Evolutionary conservation across 768 basidiomycete species (phyloP).

Genomic region (Jaapia argillacea): DNA sequence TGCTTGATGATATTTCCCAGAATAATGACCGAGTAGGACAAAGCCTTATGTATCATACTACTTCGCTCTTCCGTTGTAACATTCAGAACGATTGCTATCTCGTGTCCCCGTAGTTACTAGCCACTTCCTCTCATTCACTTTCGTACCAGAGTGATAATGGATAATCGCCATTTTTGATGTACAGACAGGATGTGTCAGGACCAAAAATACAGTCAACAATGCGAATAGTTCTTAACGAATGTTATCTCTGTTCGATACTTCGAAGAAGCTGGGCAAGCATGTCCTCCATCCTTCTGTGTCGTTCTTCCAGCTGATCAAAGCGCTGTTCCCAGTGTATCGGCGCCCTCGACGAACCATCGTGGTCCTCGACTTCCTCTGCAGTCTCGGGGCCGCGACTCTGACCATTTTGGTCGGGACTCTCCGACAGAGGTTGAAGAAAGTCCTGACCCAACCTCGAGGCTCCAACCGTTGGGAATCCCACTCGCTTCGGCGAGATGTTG

Average conservation of each 20-base stretch:
- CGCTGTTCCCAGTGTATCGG: constrained; percentile 19
- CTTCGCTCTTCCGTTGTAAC: too few species aligned
- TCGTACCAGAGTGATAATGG: too few species aligned
- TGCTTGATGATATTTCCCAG: neutral
- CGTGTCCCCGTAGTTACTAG: too few species aligned
- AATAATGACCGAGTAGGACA: neutral
- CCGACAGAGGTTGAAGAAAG: constrained; percentile 12
- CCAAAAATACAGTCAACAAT: too few species aligned
- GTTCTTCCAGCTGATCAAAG: constrained; percentile 30
- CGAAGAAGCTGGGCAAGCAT: constrained; percentile 25
- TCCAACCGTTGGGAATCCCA: constrained; percentile 12
- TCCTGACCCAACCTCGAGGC: constrained; percentile 4
- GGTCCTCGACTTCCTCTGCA: constrained; percentile 18
- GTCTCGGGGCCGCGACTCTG: constrained; percentile 13
- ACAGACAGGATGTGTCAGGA: too few species aligned
- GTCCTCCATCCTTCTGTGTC: constrained; percentile 39
- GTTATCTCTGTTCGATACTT: constrained; percentile 4
- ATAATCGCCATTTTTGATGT: too few species aligned
- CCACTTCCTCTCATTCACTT: too few species aligned
- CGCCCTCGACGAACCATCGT: constrained; percentile 7
- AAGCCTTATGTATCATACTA: neutral
- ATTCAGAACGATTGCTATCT: too few species aligned
- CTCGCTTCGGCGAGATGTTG: constrained; percentile 7
- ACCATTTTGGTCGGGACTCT: constrained; percentile 16
- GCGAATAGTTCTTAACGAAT: too few species aligned